A percentile compares a stretch with the other conserved stretches of the same genome.
These are phyloP conservation scores for Cucurbita ficifolia DNA, from an alignment of 306 rosid genomes.

Conservation along the genomic window DNA sequence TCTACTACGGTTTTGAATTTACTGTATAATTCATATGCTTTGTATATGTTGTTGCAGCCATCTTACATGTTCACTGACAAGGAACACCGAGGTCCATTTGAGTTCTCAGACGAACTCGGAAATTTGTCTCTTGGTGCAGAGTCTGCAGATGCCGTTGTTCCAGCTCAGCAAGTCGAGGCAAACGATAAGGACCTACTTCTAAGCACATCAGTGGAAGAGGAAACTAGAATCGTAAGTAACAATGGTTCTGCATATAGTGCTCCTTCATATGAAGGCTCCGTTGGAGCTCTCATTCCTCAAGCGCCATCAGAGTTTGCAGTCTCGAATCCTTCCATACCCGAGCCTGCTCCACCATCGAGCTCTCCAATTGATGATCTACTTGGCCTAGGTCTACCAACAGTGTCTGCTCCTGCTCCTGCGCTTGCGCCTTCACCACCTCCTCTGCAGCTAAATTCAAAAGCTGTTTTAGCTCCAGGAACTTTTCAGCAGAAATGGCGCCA, in stretches of 20 bases:
- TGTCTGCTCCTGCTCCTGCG: conserved; percentile 16
- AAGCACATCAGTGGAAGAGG: conserved; percentile 72
- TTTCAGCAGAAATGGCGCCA: conserved; percentile 99
- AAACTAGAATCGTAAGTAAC: conserved; percentile 41
- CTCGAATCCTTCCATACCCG: conserved; percentile 24
- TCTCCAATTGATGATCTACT: conserved; percentile 81
- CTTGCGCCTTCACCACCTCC: conserved; percentile 49
- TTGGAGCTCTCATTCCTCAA: conserved; percentile 31
- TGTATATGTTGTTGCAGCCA: conserved; percentile 52
- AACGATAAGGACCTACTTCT: conserved; percentile 94
- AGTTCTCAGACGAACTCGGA: conserved; percentile 86
- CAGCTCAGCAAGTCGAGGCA: conserved; percentile 75
- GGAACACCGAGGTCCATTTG: conserved; percentile 88
- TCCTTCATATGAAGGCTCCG: conserved; percentile 51
- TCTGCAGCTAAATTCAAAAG: conserved; percentile 72
- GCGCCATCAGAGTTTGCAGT: conserved; percentile 35
- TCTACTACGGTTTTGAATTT: neutral
- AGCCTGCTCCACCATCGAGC: conserved; percentile 40
- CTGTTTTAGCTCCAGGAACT: conserved; percentile 65
- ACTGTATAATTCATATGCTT: neutral
- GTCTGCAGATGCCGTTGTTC: conserved; percentile 59
- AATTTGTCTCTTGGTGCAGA: conserved; percentile 58
- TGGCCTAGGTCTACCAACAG: conserved; percentile 49
- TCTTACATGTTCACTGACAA: conserved; percentile 95
- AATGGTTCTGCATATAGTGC: conserved; percentile 72